Base-by-base conservation (phyloP, 169 alveolate species). In the Perkinsus marinus region DNA sequence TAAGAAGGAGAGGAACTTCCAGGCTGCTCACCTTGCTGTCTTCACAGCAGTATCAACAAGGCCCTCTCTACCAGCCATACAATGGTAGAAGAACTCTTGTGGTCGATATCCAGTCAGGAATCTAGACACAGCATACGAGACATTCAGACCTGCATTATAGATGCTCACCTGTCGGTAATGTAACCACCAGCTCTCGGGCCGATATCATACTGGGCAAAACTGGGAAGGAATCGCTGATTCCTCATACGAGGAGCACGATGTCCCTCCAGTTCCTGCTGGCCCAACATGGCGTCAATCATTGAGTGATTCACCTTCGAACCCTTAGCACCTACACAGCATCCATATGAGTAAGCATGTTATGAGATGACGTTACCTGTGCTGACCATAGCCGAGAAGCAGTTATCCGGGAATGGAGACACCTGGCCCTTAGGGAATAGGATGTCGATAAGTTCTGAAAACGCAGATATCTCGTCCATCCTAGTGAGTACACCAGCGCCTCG, bases 31-130 rank as follows among this genome's bases (percentile, higher is more conserved):
- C 92, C 99, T 97, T 39, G 99, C 97, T 0, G 99, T 99, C 95
- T 99, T 99, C 43, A 99, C 99, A 0, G 99, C 99, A 22, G 99
- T 99, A 94, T 99, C 99, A 90, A 99, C 98, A 43, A 99, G 95
- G 30, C 99, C 99, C 96, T 99, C 99, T 94, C 99, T 97, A 19
- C 99, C 99, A 22, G 99, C 99, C 99, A 99, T 99, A 92, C 99
- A 98, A 95, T 99, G 99, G 97, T 98, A 99, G 94, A 96, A 99
- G 96, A 97, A 99, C 95, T 99, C 99, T 94, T 98, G 98, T 9
- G 99, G 99, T 91, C 99, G 96, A 7, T 98, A 94, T 0, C 99
- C 99, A 30, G 98, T 97, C 39, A 98, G 95, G 94, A 98, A 99
- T 57, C 79, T 57, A 26, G 34, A n/a, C n/a, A n/a, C n/a, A n/a